phyloP scores from a whole-genome alignment of 352 stramenopile species.

The Globisporangium spinosum region DNA sequence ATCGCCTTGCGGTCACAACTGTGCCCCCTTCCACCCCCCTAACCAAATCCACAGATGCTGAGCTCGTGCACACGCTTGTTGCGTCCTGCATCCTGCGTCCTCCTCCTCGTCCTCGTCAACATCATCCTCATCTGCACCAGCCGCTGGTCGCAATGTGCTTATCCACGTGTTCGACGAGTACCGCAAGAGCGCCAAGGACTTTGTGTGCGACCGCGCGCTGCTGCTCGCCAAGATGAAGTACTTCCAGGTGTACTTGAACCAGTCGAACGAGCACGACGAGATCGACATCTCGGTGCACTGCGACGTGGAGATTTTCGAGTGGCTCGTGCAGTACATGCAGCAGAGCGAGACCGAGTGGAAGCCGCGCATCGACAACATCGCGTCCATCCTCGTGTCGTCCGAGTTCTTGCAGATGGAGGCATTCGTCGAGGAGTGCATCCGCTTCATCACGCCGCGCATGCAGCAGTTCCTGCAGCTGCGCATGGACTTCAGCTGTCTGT shows the following conservation, averaged over 20 bases:
- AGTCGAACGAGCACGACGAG: constrained; percentile 79
- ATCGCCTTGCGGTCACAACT: background rate
- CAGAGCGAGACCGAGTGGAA: constrained; percentile 41
- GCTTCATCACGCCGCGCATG: constrained; percentile 67
- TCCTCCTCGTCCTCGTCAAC: background rate
- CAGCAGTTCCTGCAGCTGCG: constrained; percentile 82
- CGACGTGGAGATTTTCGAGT: constrained; percentile 91
- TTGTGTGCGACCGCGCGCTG: constrained; percentile 72
- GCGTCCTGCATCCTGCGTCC: background rate
- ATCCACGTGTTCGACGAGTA: constrained; percentile 91
- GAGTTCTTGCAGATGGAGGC: constrained; percentile 91
- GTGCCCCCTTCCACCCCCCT: background rate
- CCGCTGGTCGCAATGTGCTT: constrained; percentile 43
- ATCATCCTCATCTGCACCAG: background rate
- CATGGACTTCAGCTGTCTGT: constrained; percentile 86
- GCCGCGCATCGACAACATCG: constrained; percentile 58
- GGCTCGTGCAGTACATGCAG: constrained; percentile 89
- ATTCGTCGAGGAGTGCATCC: constrained; percentile 82
- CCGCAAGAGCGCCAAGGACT: constrained; percentile 83
- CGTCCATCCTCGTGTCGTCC: constrained; percentile 88
- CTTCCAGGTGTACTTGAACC: constrained; percentile 82
- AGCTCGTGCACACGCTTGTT: background rate
- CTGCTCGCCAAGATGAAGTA: constrained; percentile 91
- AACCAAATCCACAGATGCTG: constrained; percentile 6
- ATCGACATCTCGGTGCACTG: constrained; percentile 93